A percentile compares a stretch with the other conserved stretches of the same genome.
Conservation (phyloP, 2,329 filamentous ascomycete species). For the Escovopsis sp. region DNA sequence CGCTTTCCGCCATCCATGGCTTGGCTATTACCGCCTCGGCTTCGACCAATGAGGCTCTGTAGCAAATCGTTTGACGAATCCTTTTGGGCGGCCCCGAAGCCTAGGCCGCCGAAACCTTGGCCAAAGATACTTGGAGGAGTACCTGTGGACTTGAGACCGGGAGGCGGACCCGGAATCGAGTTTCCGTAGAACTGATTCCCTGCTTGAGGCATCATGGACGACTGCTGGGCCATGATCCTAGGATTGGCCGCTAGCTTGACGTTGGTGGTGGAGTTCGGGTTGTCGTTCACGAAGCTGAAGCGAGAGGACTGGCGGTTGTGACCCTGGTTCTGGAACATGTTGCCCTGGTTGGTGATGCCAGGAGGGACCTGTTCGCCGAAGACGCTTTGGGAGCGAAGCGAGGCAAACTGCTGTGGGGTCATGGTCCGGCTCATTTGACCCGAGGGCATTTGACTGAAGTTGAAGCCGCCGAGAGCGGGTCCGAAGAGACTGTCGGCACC, state of each 20-base stretch:
- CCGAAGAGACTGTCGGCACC: slow-evolving; percentile 39
- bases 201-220: slow-evolving; percentile 68
- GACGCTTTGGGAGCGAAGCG: slow-evolving; percentile 47
- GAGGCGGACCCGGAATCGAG: slow-evolving; percentile 83
- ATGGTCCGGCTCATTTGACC: slow-evolving; percentile 50
- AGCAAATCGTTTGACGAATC: slow-evolving; percentile 52
- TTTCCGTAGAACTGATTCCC: slow-evolving; percentile 63
- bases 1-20: slow-evolving; percentile 82
- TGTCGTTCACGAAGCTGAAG: slow-evolving; percentile 76
- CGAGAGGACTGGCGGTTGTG: slow-evolving; percentile 75
- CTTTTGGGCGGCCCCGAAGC: slow-evolving; percentile 54
- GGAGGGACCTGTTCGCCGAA: slow-evolving; percentile 46
- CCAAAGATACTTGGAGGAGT: slow-evolving; percentile 93
- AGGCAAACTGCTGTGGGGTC: slow-evolving; percentile 61
- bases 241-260: slow-evolving; percentile 68
- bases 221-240: slow-evolving; percentile 70
- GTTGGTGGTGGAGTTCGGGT: slow-evolving; percentile 30
- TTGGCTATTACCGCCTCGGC: slow-evolving; percentile 51
- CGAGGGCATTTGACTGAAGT: slow-evolving; percentile 32
- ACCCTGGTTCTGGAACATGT: slow-evolving; percentile 41
- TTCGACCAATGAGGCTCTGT: slow-evolving; percentile 65
- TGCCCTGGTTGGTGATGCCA: slow-evolving; percentile 33
- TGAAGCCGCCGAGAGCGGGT: slow-evolving; percentile 30
- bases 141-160: slow-evolving; percentile 85
- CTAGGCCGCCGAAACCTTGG: slow-evolving; percentile 65